Evolutionary conservation across 768 basidiomycete species (phyloP), one percentile per base, ranked within the genome.

Genomic region (Scleroderma bovista): DNA sequence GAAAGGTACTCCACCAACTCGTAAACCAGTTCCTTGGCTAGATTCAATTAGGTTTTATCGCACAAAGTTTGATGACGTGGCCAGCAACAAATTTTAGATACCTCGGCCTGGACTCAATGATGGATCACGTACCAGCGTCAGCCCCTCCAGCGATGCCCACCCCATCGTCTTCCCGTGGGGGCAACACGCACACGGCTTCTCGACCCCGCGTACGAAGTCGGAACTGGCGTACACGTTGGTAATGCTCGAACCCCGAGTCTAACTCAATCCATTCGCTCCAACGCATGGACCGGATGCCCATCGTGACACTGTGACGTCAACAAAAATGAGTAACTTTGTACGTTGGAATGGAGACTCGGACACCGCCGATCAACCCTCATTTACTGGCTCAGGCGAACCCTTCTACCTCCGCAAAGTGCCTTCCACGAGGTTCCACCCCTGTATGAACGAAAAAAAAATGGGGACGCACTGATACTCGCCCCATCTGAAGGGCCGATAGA

Each of bases 401-500:
- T 29, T 29, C 26, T 29, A 29, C 5, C 26, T 29, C 26, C 26
- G 26, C 26, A 29, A 29, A 29, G 9, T 9, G 26, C 34, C 34
- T 36, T 33, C 8, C n/a, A n/a, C 34, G n/a, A 12, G 12, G 16
- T 13, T 15, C 13, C 16, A 39, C 37, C 10, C 6, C 17, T 42
- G 20, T 3, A 17, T 32, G 26, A 12, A 42, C 8, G 12, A 15
- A 42, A 10, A 23, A 49, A 80, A 66, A 31, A 11, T 4, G 26
- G 26, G 51, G n/a, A 72, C 83, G 57, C 45, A 88, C 85, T 85
- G 78, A 60, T 86, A 85, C 38, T 75, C 67, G 16, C 83, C 84
- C 72, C 78, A 78, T 48, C 72, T 75, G 62, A 85, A 86, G 2
- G 86, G 83, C n/a, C 85, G 72, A 55, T 87, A 86, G 15, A 82